Evolutionary conservation across 208 protist genomes (phyloP), one percentile per base, ranked within the genome.

Genomic region (Leishmania amazonensis): DNA sequence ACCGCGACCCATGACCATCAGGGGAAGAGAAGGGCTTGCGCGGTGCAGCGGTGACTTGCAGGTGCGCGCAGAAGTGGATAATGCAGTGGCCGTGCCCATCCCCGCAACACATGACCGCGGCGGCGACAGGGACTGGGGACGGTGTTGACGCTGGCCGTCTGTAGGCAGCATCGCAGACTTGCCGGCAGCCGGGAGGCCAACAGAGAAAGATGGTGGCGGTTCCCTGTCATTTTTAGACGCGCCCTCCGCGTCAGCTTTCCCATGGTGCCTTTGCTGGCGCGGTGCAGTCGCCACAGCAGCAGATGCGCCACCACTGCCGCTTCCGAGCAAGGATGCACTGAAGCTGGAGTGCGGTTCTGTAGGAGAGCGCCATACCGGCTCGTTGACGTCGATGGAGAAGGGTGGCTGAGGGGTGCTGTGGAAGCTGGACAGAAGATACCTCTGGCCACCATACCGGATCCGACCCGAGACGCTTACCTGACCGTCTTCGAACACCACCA

Each of bases 401-500:
- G 21, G 49, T 19, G 88, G 88, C 83, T 91, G 88, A 38, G 83
- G 80, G 13, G 80, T 81, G 65, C 71, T 85, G 75, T 78, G 80
- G 76, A 91, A 91, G 38, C 72, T 85, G 5, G 70, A 62, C n/a
- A 91, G 65, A 4, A 84, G 28, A 42, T 89, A 81, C 51, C 83
- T 75, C 57, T 60, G 71, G 13, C 86, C 86, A 49, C 79, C 79
- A 45, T 88, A 78, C 42, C 77, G 79, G 21, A 91, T 74, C 21
- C 73, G 74, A 35, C 92, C 90, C 21, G 83, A 83, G 19, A 90
- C 85, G n/a, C 84, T 75, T 47, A 92, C 84, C 60, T 79, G 83
- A 19, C 90, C 90, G 45, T 91, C 87, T 38, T 94, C 90, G 58
- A 88, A 85, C 38, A 91, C 73, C 28, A 89, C 85, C 2, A 93